Conservation (phyloP, 73 alveolate species). For the Paramecium biaurelia region DNA sequence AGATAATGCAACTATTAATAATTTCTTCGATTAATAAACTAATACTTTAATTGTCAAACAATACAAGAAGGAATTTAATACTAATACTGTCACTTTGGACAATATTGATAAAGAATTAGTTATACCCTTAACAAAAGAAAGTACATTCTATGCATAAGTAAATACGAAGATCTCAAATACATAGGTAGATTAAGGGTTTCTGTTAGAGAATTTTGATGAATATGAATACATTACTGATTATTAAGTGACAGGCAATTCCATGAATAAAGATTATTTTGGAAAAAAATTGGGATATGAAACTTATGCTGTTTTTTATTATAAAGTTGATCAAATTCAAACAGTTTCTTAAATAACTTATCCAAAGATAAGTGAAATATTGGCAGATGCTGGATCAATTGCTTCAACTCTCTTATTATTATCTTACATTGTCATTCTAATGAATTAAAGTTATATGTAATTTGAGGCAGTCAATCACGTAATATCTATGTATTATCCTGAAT, state of each 20-base stretch:
- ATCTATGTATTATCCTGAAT: slow-evolving; percentile 18
- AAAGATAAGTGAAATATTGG: slow-evolving; percentile 17
- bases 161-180: background rate
- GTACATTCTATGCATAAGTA: background rate
- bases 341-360: background rate
- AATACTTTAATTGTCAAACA: background rate
- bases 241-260: background rate
- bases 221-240: background rate
- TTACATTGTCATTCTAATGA: background rate
- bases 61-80: background rate
- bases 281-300: background rate
- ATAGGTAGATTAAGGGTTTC: background rate
- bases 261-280: background rate
- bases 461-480: background rate
- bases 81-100: background rate
- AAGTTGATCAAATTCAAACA: background rate
- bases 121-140: background rate
- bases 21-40: background rate
- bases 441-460: background rate
- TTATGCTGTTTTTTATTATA: background rate
- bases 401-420: slow-evolving; percentile 17
- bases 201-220: background rate
- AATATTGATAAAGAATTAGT: background rate
- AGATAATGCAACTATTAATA: background rate
- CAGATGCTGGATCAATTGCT: slow-evolving; percentile 23